Conservation (phyloP, 1,284 basidiomycete genomes). For the Irpex sp. region DNA sequence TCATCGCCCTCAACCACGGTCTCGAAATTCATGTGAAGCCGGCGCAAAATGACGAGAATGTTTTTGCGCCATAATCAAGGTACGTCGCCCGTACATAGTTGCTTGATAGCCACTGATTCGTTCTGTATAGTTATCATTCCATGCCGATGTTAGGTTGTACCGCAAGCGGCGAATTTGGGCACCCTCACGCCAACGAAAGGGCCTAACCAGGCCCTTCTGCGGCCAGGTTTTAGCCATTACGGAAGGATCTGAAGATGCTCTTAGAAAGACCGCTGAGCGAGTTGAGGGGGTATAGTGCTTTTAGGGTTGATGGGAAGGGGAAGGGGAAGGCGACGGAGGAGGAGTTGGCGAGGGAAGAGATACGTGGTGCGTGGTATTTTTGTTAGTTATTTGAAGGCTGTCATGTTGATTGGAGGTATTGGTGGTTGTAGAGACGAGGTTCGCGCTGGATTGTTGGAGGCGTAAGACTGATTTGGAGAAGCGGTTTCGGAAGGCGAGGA, state of each 20-base stretch:
- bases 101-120: too few relatives aligned
- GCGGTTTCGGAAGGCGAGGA: conserved; percentile 49
- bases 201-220: too few relatives aligned
- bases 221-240: conserved; percentile 37
- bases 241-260: conserved; percentile 44
- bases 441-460: conserved; percentile 60
- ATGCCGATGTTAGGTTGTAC: too few relatives aligned
- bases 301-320: conserved; percentile 22
- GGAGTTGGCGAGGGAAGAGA: conserved; percentile 41
- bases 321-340: conserved; percentile 55
- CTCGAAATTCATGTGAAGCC: too few relatives aligned
- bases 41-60: too few relatives aligned
- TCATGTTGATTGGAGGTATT: not conserved
- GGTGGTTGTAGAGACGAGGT: conserved; percentile 46
- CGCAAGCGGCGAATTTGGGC: too few relatives aligned
- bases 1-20: too few relatives aligned
- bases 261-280: not conserved
- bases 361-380: conserved; percentile 40
- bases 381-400: not conserved
- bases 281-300: conserved; percentile 10
- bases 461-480: conserved; percentile 49
- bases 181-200: too few relatives aligned
- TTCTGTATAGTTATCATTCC: too few relatives aligned
- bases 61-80: too few relatives aligned
- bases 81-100: too few relatives aligned